Base-by-base conservation (phyloP, 306 rosid genomes). In the Cicer pinnatifidum region DNA sequence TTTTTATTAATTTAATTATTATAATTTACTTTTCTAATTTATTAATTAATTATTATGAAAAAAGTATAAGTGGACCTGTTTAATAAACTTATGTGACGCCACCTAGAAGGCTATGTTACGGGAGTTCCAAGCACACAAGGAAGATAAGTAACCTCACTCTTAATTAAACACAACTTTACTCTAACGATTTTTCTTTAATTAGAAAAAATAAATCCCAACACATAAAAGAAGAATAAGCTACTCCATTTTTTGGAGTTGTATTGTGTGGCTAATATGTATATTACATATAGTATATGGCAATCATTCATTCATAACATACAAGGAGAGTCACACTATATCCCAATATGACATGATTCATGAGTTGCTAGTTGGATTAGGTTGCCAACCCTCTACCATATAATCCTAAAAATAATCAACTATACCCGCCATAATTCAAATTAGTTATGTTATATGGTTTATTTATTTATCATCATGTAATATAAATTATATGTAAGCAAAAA, bases 401-500 rank as follows among this genome's bases (percentile, higher is more conserved):
- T 78, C 72, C 40, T 28, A 3, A 43, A 13, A 38, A 50, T 9
- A 53, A 67, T 48, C 41, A 61, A 72, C 86, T 51, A 75, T 67
- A 84, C 88, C 91, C 89, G 90, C 89, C 92, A 85, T 11, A 84
- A 83, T 86, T 91, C 85, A 86, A 84, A 90, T 80, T 51, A 81
- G 6, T 77, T 58, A 17, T 52, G 8, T 74, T 53, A 19, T 47
- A 10, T 12, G 37, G 5, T 56, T 72, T 13, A 41, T 28, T 28
- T 3, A 28, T 28, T 28, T 28, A 28, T 28, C 5, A 28, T 28
- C 35, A 28, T 28, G 35, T 28, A 28, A 28, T 28, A 28, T 28
- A 28, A 28, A 28, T 28, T 28, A 28, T 28, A 28, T 28, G 4
- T 28, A 28, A 28, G 3, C 35, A 23, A 23, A 23, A 28, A 0